Percentiles rank a stretch among this genome's conserved stretches.
phyloP scores from a whole-genome alignment of 768 basidiomycete species.

The Strobilomyces echinocephalus region DNA sequence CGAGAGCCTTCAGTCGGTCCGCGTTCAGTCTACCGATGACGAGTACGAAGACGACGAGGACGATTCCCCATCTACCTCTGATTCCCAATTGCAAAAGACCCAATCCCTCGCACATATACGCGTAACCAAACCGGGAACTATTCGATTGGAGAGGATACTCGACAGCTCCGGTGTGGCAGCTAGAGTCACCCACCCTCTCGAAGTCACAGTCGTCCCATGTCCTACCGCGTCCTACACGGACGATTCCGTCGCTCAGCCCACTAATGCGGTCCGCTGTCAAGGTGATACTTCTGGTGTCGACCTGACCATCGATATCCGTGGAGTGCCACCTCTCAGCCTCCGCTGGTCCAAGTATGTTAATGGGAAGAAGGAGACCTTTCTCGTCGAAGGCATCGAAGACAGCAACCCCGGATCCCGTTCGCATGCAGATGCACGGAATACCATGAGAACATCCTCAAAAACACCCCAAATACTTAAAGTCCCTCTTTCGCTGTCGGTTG shows the following conservation, averaged over 20 bases:
- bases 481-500: conserved; percentile 62
- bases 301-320: conserved; percentile 60
- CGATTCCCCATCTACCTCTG: conserved; percentile 29
- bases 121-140: conserved; percentile 64
- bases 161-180: conserved; percentile 71
- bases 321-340: conserved; percentile 73
- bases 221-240: conserved; percentile 65
- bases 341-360: conserved; percentile 71
- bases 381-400: conserved; percentile 82
- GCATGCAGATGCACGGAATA: conserved; percentile 21
- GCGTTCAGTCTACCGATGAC: conserved; percentile 47
- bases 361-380: conserved; percentile 61
- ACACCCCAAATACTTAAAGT: conserved; percentile 58
- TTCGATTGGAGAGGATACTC: conserved; percentile 69
- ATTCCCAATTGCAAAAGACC: conserved; percentile 59
- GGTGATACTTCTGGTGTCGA: conserved; percentile 58
- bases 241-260: conserved; percentile 31
- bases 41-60: conserved; percentile 63
- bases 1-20: conserved; percentile 45
- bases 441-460: conserved; percentile 19
- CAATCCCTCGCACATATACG: conserved; percentile 73
- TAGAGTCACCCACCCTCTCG: conserved; percentile 57
- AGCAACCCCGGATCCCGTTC: conserved; percentile 36
- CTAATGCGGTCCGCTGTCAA: conserved; percentile 57
- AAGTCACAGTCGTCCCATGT: conserved; percentile 76